Percentiles rank a stretch among this genome's conserved stretches.
These are phyloP conservation scores for Hypholoma sublateritium DNA, from an alignment of 768 basidiomycete species.

Conservation along the genomic window DNA sequence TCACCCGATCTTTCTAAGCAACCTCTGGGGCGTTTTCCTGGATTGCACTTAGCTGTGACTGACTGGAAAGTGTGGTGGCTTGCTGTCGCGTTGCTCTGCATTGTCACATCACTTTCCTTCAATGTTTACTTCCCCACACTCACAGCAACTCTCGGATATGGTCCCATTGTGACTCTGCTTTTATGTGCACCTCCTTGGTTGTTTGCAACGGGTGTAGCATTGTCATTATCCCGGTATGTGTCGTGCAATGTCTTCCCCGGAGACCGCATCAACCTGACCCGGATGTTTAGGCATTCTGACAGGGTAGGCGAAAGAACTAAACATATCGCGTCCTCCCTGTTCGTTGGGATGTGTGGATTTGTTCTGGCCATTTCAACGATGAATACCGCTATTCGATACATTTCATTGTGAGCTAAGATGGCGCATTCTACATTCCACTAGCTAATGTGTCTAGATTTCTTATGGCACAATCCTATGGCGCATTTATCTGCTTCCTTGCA, in stretches of 20 bases:
- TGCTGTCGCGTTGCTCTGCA: conserved; percentile 57
- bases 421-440: background rate
- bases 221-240: conserved; percentile 47
- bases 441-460: conserved; percentile 51
- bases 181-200: conserved; percentile 84
- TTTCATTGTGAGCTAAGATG: conserved; percentile 49
- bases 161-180: conserved; percentile 62
- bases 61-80: conserved; percentile 91
- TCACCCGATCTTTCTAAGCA: conserved; percentile 43
- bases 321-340: conserved; percentile 59
- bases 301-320: conserved; percentile 70
- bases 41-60: conserved; percentile 60
- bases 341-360: conserved; percentile 71
- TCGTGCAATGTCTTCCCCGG: background rate
- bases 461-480: conserved; percentile 74
- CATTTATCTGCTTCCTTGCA: conserved; percentile 63
- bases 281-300: conserved; percentile 67
- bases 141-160: conserved; percentile 69
- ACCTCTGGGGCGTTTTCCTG: conserved; percentile 29
- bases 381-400: conserved; percentile 67
- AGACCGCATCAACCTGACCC: background rate
- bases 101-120: conserved; percentile 68
- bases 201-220: conserved; percentile 60
- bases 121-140: conserved; percentile 82
- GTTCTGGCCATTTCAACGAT: conserved; percentile 70